Evolutionary conservation across 1,284 basidiomycete genomes (phyloP).

Genomic region (Trametes versicolor): DNA sequence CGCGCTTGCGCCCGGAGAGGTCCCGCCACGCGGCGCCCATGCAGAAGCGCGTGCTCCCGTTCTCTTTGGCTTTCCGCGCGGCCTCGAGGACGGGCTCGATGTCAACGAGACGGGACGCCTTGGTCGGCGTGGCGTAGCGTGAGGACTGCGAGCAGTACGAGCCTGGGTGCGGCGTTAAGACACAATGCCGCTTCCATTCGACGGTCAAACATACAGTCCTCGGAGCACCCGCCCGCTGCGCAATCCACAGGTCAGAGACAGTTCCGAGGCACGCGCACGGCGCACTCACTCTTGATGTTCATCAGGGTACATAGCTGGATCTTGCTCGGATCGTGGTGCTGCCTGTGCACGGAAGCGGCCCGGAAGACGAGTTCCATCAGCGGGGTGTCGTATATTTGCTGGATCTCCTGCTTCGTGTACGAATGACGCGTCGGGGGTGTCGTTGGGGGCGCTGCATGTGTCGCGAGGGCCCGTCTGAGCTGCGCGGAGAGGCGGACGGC

Average conservation of each 20-base stretch:
- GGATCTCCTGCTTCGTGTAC: slow-evolving; percentile 79
- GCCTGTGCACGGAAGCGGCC: slow-evolving; percentile 85
- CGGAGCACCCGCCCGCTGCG: slow-evolving; percentile 91
- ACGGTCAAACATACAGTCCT: slow-evolving; percentile 80
- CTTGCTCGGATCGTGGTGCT: slow-evolving; percentile 88
- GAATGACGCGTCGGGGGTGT: slow-evolving; percentile 54
- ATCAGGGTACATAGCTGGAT: slow-evolving; percentile 97
- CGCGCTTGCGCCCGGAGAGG: slow-evolving; percentile 91
- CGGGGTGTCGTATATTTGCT: slow-evolving; percentile 81
- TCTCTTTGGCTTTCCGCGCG: slow-evolving; percentile 93
- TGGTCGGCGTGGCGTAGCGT: slow-evolving; percentile 89
- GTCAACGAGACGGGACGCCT: slow-evolving; percentile 89
- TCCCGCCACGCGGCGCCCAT: slow-evolving; percentile 99
- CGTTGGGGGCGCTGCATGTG: slow-evolving; percentile 55
- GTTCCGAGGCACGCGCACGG: slow-evolving; percentile 1
- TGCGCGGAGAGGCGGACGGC: slow-evolving; percentile 34
- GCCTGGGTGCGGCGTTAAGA: slow-evolving; percentile 54
- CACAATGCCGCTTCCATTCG: slow-evolving; percentile 4
- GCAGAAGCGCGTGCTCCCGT: slow-evolving; percentile 97
- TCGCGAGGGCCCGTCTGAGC: slow-evolving; percentile 66
- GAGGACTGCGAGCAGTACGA: slow-evolving; percentile 99
- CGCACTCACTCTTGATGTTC: slow-evolving; percentile 96
- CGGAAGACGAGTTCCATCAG: slow-evolving; percentile 89
- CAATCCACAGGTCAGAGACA: slow-evolving; percentile 9
- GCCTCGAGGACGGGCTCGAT: slow-evolving; percentile 93